Evolutionary conservation across 192 early-diverging fungal species (phyloP), one percentile per base, ranked within the genome.

Genomic region (Dissophora ornata): DNA sequence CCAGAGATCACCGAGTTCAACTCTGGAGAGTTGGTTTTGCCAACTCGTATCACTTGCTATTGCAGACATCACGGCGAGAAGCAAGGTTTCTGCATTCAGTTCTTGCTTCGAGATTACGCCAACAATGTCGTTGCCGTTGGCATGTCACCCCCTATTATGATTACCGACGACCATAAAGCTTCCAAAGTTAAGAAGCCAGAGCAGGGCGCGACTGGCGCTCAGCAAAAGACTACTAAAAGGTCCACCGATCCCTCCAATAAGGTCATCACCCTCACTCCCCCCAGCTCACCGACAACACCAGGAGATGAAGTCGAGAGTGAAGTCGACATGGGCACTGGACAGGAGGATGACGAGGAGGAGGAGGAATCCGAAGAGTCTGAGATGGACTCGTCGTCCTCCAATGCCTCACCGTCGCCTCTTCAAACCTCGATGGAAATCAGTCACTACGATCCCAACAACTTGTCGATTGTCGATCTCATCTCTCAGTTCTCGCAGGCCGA

Each of bases 161-260:
- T 98, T 74, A 98, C 96, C 6, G 96, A 98, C 65, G 96, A 98
- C 81, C 96, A 98, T 86, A 98, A 98, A 80, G 94, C 92, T 13
- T 87, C 91, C 22, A 84, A 84, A 56, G 80, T 82, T 34, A 88
- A 88, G 74, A 88, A 65, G 62, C 73, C 54, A 68, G 82, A 62
- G 59, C 69, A 54, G 24, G 73, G 36, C 22, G 41, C 24, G 6
- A 22, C 41, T 15, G 50, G 28, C 40, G 21, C 13, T 0, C 58
- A 51, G 18, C 69, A 60, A 48, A 69, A 63, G 24, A 15, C 50
- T 10, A 12, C 60, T 33, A 79, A 52, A 59, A 71, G 44, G 51
- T 46, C 54, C 8, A 32, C 33, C 25, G 64, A 45, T 24, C 52
- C 55, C 19, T 45, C 55, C 13, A 66, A 36, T 3, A 53, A 61